Evolutionary conservation across 1,139 yeast species (phyloP).

Genomic region (Trichomonascaceae sp.): DNA sequence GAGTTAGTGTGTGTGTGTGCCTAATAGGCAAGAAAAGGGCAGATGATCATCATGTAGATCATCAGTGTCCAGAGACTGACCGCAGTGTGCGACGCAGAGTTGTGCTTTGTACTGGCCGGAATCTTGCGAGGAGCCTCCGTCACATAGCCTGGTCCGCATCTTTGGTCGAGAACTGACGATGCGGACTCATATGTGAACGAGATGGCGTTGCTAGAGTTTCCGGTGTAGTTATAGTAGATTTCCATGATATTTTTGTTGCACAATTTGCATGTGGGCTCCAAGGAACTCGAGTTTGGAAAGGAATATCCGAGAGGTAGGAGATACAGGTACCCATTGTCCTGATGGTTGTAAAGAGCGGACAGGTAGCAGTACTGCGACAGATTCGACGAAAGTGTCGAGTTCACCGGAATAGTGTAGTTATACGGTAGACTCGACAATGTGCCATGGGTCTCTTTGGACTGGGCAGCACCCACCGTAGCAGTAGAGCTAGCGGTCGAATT

Average conservation of each 20-base stretch:
- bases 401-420: not conserved
- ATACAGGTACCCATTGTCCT: slow-evolving; percentile 21
- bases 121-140: slow-evolving; percentile 10
- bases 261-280: slow-evolving; percentile 15
- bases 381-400: slow-evolving; percentile 4
- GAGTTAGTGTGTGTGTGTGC: not conserved
- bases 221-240: slow-evolving; percentile 16
- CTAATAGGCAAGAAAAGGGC: not conserved
- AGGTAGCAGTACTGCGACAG: slow-evolving; percentile 22
- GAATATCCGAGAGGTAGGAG: slow-evolving; percentile 20
- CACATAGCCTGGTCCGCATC: slow-evolving; percentile 12
- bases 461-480: slow-evolving; percentile 1
- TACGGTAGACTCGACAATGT: too few species aligned
- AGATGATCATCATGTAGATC: slow-evolving; percentile 1
- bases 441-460: not conserved
- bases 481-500: slow-evolving; percentile 4
- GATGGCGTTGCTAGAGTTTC: slow-evolving; percentile 13
- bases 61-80: slow-evolving; percentile 1
- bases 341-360: slow-evolving; percentile 16
- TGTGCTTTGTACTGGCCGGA: slow-evolving; percentile 1
- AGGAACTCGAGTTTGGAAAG: slow-evolving; percentile 12
- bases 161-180: slow-evolving; percentile 11
- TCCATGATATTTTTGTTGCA: slow-evolving; percentile 19
- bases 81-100: slow-evolving; percentile 3
- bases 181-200: slow-evolving; percentile 19